Base-by-base conservation (phyloP, 257 asterid species). In the Cruciata laevipes region DNA sequence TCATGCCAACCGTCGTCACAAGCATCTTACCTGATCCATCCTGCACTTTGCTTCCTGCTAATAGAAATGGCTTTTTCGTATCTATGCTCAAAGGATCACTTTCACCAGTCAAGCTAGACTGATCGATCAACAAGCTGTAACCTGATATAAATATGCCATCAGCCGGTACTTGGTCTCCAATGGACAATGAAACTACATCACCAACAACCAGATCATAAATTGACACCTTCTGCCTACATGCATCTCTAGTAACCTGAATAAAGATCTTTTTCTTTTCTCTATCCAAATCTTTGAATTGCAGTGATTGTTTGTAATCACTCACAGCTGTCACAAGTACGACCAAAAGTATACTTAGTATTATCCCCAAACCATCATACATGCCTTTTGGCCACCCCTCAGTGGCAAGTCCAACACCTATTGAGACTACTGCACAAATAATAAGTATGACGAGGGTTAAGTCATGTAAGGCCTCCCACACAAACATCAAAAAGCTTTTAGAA, bases 301-400 rank as follows among this genome's bases (percentile, higher is more conserved):
- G 75, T n/a, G 99, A 90, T 77, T 94, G 99, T 80, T 73, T 89
- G 83, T 94, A 94, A 74, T 94, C 99, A 77, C 99, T 94, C 17
- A 90, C 63, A 0, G 96, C 97, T 65, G 96, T 94, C 51, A 94
- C 97, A 74, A 86, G 63, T 71, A 90, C 98, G 31, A 94, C 99
- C 67, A 94, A 81, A 76, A 87, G 56, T 74, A 94, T 88, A 70
- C 98, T 90, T 6, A 94, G 77, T 74, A 94, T 76, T 75, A 94
- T 94, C 59, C 99, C 98, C 52, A 94, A 57, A 18, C 98, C 99
- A 66, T 94, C 99, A 73, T 94, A 90, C 61, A 80, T 88, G 68
- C 98, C 97, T 73, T 78, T 88, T 21, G 99, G 99, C 91, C 94
- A 94, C 35, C 99, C 98, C 79, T 94, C 98, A 31, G 99, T 94